Percentiles rank a stretch among this genome's conserved stretches.
These are phyloP conservation scores for Annulohypoxylon nitens DNA, from an alignment of 495 filamentous ascomycete genomes.

Conservation along the genomic window DNA sequence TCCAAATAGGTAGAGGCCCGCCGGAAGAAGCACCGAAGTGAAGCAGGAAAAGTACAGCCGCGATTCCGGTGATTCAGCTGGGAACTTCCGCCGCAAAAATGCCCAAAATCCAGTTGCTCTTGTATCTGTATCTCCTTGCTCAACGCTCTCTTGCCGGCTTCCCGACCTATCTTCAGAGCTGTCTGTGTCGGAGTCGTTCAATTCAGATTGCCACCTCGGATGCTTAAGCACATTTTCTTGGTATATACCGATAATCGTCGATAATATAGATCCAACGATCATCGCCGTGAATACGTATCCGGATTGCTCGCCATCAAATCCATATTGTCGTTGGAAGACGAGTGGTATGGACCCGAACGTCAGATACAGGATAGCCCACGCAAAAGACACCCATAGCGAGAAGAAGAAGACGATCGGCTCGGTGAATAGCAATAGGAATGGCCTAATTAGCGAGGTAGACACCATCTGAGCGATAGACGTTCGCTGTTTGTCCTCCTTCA, in stretches of 20 bases:
- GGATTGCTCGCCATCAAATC: conserved; percentile 74
- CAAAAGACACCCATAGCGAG: conserved; percentile 89
- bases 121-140: not conserved
- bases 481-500: conserved; percentile 85
- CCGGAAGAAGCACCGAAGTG: conserved; percentile 72
- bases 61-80: conserved; percentile 74
- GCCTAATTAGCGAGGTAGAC: conserved; percentile 78
- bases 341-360: conserved; percentile 83
- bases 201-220: conserved; percentile 56
- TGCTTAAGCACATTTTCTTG: conserved; percentile 68
- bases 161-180: conserved; percentile 17
- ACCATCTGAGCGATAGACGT: conserved; percentile 78
- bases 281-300: conserved; percentile 82
- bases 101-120: conserved; percentile 49
- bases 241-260: conserved; percentile 79
- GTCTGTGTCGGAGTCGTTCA: conserved; percentile 55
- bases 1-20: conserved; percentile 79
- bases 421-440: conserved; percentile 87
- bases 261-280: conserved; percentile 74
- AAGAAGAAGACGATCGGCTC: conserved; percentile 97
- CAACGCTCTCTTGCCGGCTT: conserved; percentile 12
- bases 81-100: conserved; percentile 56
- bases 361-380: conserved; percentile 91
- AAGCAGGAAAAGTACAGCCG: conserved; percentile 88
- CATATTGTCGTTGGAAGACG: conserved; percentile 77